A percentile compares a stretch with the other conserved stretches of the same genome.
These are phyloP conservation scores for Rhododendron molle DNA, from an alignment of 148 eudicot species.

Conservation along the genomic window DNA sequence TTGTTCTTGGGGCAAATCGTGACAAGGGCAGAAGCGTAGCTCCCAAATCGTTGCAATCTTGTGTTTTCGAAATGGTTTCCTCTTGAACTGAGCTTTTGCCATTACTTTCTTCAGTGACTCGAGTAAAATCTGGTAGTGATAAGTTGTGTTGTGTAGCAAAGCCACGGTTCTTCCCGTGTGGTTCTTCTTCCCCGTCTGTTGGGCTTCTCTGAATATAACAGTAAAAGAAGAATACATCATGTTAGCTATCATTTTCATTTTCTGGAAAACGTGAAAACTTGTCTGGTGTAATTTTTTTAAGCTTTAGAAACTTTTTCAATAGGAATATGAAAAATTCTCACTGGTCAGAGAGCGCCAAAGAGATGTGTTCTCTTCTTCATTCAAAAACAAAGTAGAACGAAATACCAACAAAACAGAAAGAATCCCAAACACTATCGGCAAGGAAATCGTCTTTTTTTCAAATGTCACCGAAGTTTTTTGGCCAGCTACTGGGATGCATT, in stretches of 20 bases:
- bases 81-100: constrained; percentile 11
- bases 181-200: constrained; percentile 48
- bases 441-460: not conserved
- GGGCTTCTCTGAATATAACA: constrained; percentile 47
- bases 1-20: constrained; percentile 24
- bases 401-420: not conserved
- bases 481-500: not conserved
- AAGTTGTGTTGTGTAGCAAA: constrained; percentile 6
- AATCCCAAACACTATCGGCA: not conserved
- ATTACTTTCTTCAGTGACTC: constrained; percentile 13
- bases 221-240: not conserved
- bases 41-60: constrained; percentile 17
- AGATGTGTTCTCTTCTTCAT: not conserved
- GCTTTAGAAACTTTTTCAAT: not conserved
- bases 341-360: not conserved
- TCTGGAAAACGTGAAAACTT: not conserved
- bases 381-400: not conserved
- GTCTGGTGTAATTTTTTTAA: not conserved
- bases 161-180: constrained; percentile 4
- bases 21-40: constrained; percentile 21
- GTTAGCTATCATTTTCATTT: not conserved
- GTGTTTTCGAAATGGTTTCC: not conserved
- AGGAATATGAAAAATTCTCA: not conserved
- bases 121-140: constrained; percentile 16
- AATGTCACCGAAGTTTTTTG: not conserved